Evolutionary conservation across 129 eudicot species (phyloP), one percentile per base, ranked within the genome.

Genomic region (Flaveria trinervia): DNA sequence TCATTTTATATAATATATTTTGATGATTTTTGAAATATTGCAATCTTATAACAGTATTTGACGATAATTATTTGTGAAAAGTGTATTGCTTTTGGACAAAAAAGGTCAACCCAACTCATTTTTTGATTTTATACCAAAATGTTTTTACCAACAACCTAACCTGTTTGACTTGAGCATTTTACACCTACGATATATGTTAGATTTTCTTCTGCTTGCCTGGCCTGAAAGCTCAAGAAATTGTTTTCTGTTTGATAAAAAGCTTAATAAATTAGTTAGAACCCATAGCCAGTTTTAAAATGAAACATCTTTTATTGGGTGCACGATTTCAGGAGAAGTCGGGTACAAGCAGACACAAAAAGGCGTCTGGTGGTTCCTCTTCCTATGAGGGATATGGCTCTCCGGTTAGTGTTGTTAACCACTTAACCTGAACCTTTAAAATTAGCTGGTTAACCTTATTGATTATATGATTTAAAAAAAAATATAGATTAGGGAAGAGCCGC

Each of bases 401-500:
- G 83, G 96, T 93, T 66, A 79, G 88, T 62, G 68, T 61, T 54
- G 22, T 71, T 56, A 3, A 80, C 69, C 76, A 50, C 36, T 41
- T 43, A 60, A 44, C 16, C 22, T 49, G n/a, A 56, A 57, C 51
- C 25, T 33, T 26, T 55, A 57, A 16, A 23, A 12, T 50, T 18
- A 7, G 26, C 7, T 12, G 60, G 74, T 39, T 49, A 20, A 20
- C 22, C 59, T 64, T 46, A 65, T 43, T 71, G 52, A 77, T 9
- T 10, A 18, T 55, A 44, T 75, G 51, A 36, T 10, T 4, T 9
- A 68, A 23, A 30, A 6, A 7, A 16, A 62, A 16, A 62, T 85
- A 74, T 83, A 94, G 98, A 91, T 91, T 43, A 87, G 82, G 62
- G 98, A 91, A 91, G 96, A 89, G 59, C 98, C 98, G 30, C 97